Percentiles rank a stretch among this genome's conserved stretches.
These are phyloP conservation scores for Phytophthora kernoviae DNA, from an alignment of 352 stramenopile genomes.

Conservation along the genomic window DNA sequence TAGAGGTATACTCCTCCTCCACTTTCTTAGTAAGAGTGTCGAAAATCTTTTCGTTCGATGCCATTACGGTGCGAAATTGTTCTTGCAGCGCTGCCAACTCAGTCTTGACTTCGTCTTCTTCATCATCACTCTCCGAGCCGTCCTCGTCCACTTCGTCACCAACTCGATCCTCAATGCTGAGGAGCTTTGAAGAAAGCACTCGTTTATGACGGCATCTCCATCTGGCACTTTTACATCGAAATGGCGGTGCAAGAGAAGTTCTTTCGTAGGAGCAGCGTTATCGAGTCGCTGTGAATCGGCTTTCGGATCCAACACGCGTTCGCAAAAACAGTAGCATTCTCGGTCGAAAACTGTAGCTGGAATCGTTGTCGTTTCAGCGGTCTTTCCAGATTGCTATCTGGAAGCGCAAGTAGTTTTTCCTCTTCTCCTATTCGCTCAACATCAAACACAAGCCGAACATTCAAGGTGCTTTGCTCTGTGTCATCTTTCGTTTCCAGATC, in stretches of 20 bases:
- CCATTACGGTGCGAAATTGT: constrained; percentile 51
- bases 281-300: not conserved
- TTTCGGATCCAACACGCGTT: constrained; percentile 24
- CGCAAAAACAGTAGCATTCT: constrained; percentile 48
- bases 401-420: constrained; percentile 21
- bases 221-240: constrained; percentile 54
- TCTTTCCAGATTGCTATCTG: constrained; percentile 15
- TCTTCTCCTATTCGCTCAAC: constrained; percentile 29
- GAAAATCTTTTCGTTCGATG: constrained; percentile 48
- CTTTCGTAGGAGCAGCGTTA: constrained; percentile 16
- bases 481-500: constrained; percentile 19
- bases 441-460: constrained; percentile 32
- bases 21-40: constrained; percentile 38
- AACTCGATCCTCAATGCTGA: constrained; percentile 42
- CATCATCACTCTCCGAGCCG: constrained; percentile 50
- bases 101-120: constrained; percentile 51
- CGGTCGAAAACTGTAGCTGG: constrained; percentile 47
- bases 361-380: constrained; percentile 32
- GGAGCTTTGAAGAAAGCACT: constrained; percentile 42
- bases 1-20: constrained; percentile 51
- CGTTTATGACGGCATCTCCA: constrained; percentile 41
- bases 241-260: constrained; percentile 61
- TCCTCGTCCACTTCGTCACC: constrained; percentile 52
- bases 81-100: constrained; percentile 53
- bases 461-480: constrained; percentile 12